Evolutionary conservation across 305 asterid species (phyloP), one percentile per base, ranked within the genome.

Genomic region (Fraxinus platypoda): DNA sequence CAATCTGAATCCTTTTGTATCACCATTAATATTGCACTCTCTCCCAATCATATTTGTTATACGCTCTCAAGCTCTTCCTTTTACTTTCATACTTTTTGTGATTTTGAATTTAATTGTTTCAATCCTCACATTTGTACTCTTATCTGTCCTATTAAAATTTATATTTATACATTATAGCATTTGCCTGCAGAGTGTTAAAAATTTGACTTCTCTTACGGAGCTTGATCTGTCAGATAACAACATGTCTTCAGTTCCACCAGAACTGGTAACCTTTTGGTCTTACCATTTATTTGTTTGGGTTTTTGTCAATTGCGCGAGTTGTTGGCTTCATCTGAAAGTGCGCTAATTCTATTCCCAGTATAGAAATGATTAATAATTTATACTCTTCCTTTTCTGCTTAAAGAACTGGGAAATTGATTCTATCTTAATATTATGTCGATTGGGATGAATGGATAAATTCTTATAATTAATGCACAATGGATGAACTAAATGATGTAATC

Each of bases 141-240:
- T 78, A 33, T 25, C 34, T 28, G 74, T 34, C 34, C 81, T 33
- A 43, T 28, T 23, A 7, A 8, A 54, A 17, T 30, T 76, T 80
- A 77, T 43, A 74, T 82, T 80, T 71, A 82, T 73, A 76, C 15
- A 41, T 59, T 57, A 15, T 59, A 81, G 79, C 78, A 79, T 83
- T 85, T 86, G 78, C 78, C 83, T 88, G 90, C 91, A 96, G 99
- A 89, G 89, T 82, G 89, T 96, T 59, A 93, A 88, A 88, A 85
- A 87, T 84, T 85, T 94, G 88, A 88, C 91, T 68, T 89, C 94
- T 84, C 96, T 96, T 75, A 52, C 89, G 11, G 97, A 94, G 89
- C 98, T 96, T 78, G 90, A 88, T 88, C 85, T 96, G 52, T 93
- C 98, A 70, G 96, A 96, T 90, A 96, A 96, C 87, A 91, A 93